Base-by-base conservation (phyloP, 192 early-diverging fungal species). In the Coemansia sp. region DNA sequence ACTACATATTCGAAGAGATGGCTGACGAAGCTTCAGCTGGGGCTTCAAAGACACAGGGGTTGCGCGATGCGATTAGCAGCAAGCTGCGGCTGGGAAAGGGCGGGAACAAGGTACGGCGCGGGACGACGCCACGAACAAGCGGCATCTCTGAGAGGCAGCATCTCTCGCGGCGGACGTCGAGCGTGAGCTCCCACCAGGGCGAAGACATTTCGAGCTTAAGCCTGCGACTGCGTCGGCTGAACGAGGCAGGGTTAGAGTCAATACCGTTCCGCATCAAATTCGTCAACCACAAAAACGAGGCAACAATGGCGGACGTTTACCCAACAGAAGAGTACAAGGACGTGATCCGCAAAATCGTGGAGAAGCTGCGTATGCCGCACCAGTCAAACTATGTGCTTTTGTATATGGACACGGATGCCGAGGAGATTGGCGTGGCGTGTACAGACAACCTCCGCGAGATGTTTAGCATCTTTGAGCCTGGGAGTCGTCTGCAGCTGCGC, bases 381-480 rank as follows among this genome's bases (percentile, higher is more conserved):
- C 53, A 53, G 18, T 53, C 66, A 5, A 50, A 65, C 27, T 79
- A 79, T 40, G 60, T 79, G 33, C 52, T 79, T 6, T 64, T 79
- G 56, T 79, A 72, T 53, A 79, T 26, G 52, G 76, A 79, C 35
- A 71, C 66, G 3, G 76, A 79, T 38, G 60, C 66, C 26, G 70
- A 79, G 66, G 76, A 79, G n/a, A 79, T 79, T 35, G 76, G 70
- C 33, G 70, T 79, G 8, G 76, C 66, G 22, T 79, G 76, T 48
- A 69, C 70, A 0, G 76, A 72, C 39, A 72, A 79, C 36, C 11
- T 79, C 60, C 67, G 65, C 18, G 76, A 79, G 63, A 79, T 79
- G 76, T 72, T 79, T 33, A 36, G 29, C 14, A 43, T 79, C 21
- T 79, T 79, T 46, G 70, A 72, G 60, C 76, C 76, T 1, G 76